Base-by-base conservation (phyloP, 139 green algal genomes). In the Chlamydomonas schloesseri region DNA sequence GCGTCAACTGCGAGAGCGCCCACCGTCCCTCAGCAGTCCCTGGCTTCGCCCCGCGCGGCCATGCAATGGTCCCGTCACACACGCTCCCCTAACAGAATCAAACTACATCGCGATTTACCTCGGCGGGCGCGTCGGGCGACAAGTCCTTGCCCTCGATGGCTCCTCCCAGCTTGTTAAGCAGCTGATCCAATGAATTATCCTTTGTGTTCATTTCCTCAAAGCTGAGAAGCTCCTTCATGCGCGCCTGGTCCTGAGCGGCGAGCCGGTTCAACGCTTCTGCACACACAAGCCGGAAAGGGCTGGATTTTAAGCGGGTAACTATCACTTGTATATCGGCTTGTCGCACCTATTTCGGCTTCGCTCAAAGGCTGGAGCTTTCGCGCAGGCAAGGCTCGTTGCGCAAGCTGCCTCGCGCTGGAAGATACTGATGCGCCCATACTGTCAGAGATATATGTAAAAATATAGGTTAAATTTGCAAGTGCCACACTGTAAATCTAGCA, bases 191-290 rank as follows among this genome's bases (percentile, higher is more conserved):
- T 0, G 86, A 68, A 15, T 36, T 15, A 47, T 90, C 79, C 42
- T 90, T 90, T 4, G 31, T 5, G 42, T 70, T 79, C 11, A 90
- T 65, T 24, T 90, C 86, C 0, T 90, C 86, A 15, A 81, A n/a
- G 65, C 72, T 87, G n/a, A 80, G 71, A 28, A 87, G 29, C 28
- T 83, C 79, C 13, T 34, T 60, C 79, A 87, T 87, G 28, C 86
- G 79, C 29, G 68, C 71, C 28, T 83, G 80, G 5, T 90, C 86
- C 53, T 90, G 36, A 14, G 67, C 71, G 8, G 64, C 86, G 18
- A 90, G 80, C 4, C 77, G 72, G 28, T 76, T 86, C 31, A 89
- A 42, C 8, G 73, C 50, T 10, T 71, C 86, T 89, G 86, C 74
- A 24, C 9, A 36, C 42, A 50, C 42, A 50, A 50, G 42, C 6